Base-by-base conservation (phyloP, 2,329 filamentous ascomycete species). In the Aspergillus sp. region DNA sequence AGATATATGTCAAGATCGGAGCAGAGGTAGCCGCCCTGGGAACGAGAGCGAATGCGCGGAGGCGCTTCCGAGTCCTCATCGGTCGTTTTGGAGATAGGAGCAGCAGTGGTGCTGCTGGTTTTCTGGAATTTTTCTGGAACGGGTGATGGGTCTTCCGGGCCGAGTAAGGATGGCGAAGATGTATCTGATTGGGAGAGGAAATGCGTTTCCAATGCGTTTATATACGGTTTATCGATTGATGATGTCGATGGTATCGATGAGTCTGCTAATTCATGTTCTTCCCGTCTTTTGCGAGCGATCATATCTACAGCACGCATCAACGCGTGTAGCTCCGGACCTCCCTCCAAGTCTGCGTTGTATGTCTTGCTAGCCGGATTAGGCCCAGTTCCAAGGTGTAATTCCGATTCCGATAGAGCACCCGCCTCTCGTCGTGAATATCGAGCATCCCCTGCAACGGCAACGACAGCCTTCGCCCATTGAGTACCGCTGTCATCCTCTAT, bases 1-100 rank as follows among this genome's bases (percentile, higher is more conserved):
- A 94, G 76, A 69, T 96, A 97, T 44, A 98, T 79, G 66, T 97
- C 91, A 28, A 98, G 78, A 43, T 89, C 88, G 53, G 95, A 89
- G 69, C 91, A 97, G 13, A 98, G 81, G 64, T 98, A 98, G 42
- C 91, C 91, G 53, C 89, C 87, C 29, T 85, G 56, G 62, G 93
- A 86, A 44, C 87, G 71, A 2, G 76, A 71, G n/a, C 85, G 79
- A 30, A 91, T 70, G 7, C 88, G 85, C 9, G 44, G 43, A 1
- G 36, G 27, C 5, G 31, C 7, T 2, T 26, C 33, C 10, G 29
- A 33, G 3, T 27, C 33, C 38, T 40, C 2, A 30, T 44, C 13
- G 40, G 46, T n/a, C 38, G 44, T 13, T 45, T 46, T 39, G 41
- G 52, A 29, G 34, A 52, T 27, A 30, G 54, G 30, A 38, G 54